A percentile compares a stretch with the other conserved stretches of the same genome.
These are phyloP conservation scores for Hymenoscyphus infarciens DNA, from an alignment of 2,329 filamentous ascomycete genomes.

Conservation along the genomic window DNA sequence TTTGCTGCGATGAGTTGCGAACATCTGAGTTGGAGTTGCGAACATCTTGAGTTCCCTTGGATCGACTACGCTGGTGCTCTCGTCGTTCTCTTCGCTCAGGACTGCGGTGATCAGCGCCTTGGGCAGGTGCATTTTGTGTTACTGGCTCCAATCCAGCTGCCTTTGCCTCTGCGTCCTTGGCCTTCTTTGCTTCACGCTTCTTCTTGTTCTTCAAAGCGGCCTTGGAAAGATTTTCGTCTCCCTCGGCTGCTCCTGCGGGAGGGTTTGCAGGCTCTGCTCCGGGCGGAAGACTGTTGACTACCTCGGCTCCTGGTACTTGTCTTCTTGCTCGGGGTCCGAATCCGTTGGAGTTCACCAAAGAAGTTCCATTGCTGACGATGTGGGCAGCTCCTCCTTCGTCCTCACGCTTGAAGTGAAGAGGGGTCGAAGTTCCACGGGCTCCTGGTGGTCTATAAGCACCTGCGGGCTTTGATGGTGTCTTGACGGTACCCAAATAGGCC, in stretches of 20 bases:
- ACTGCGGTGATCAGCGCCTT: slow-evolving; percentile 52
- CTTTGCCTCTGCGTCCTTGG: slow-evolving; percentile 71
- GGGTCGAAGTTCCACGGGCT: slow-evolving; percentile 82
- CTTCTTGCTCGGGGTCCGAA: slow-evolving; percentile 67
- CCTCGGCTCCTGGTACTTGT: slow-evolving; percentile 82
- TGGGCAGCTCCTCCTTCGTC: slow-evolving; percentile 93
- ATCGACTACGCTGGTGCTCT: slow-evolving; percentile 49
- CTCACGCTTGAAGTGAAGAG: slow-evolving; percentile 93
- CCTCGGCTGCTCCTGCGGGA: slow-evolving; percentile 50
- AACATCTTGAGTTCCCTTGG: slow-evolving; percentile 43
- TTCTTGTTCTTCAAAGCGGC: slow-evolving; percentile 96
- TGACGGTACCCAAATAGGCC: slow-evolving; percentile 77
- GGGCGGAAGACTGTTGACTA: slow-evolving; percentile 61
- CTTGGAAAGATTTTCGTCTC: slow-evolving; percentile 72
- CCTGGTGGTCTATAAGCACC: slow-evolving; percentile 95
- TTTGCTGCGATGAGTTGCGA: slow-evolving; percentile 44
- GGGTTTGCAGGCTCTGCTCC: slow-evolving; percentile 64
- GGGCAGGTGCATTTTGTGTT: slow-evolving; percentile 34
- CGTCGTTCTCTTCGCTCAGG: slow-evolving; percentile 55
- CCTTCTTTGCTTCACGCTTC: slow-evolving; percentile 92
- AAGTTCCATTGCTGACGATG: slow-evolving; percentile 71
- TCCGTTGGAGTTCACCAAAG: slow-evolving; percentile 64
- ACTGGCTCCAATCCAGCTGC: slow-evolving; percentile 39
- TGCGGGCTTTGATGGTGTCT: slow-evolving; percentile 95
- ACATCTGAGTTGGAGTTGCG: slow-evolving; percentile 39